Conservation (phyloP, 345 rosid species). For the Camelina sativa region DNA sequence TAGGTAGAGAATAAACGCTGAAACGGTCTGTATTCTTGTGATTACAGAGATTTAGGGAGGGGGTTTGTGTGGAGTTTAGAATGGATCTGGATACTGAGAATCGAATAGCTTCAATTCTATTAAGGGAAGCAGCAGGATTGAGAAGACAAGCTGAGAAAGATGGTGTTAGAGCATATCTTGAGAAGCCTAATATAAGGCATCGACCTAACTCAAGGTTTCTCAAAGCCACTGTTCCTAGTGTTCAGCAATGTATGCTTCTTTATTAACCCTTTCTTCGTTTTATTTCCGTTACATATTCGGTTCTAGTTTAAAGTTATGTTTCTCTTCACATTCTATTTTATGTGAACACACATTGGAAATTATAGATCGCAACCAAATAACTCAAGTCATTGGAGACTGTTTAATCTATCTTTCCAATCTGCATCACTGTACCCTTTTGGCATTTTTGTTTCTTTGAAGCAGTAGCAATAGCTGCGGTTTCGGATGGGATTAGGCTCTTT, state of each 20-base stretch:
- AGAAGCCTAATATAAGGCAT: constrained; percentile 60
- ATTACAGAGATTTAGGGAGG: not conserved
- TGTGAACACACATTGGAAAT: not conserved
- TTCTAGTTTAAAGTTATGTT: not conserved
- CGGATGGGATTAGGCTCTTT: constrained; percentile 15
- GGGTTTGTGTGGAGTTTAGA: constrained; percentile 26
- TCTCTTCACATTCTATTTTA: not conserved
- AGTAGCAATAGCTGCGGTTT: constrained; percentile 4
- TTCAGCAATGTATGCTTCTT: constrained; percentile 69
- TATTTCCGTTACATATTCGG: not conserved
- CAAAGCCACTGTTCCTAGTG: constrained; percentile 89
- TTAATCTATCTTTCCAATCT: not conserved
- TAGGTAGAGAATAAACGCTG: not conserved
- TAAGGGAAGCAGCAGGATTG: constrained; percentile 84
- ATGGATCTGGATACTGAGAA: constrained; percentile 92
- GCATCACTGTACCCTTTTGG: not conserved
- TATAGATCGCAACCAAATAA: not conserved
- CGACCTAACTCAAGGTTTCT: constrained; percentile 91
- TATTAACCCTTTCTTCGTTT: not conserved
- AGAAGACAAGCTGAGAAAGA: constrained; percentile 73
- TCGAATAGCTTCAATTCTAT: constrained; percentile 72
- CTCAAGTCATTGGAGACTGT: not conserved
- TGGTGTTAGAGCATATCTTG: constrained; percentile 73
- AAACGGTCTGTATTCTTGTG: not conserved
- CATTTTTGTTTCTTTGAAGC: not conserved